Base-by-base conservation (phyloP, 2,329 filamentous ascomycete genomes). In the Verticillium alfalfae region DNA sequence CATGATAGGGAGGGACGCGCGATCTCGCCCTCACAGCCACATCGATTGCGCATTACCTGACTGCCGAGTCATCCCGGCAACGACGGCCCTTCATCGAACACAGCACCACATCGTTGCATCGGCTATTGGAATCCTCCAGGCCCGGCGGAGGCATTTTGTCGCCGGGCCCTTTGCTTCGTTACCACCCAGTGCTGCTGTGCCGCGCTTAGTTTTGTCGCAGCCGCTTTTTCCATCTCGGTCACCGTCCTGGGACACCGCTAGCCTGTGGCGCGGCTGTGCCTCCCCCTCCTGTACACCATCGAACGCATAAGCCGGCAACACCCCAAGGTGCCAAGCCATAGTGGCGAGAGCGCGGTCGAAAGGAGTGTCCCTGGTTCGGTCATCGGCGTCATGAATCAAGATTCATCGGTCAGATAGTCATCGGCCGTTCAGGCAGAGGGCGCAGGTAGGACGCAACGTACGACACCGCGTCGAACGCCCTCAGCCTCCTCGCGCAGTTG, bases 391-490 rank as follows among this genome's bases (percentile, higher is more conserved):
- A 41, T 6, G 39, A 41, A 15, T n/a, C 16, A 12, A 15, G 6
- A 6, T 12, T 3, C 16, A 41, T 41, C 16, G 15, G 16, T 41
- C 13, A 15, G 39, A 6, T 41, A 6, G 12, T 6, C 39, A 49
- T 49, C 9, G 9, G 5, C n/a, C 36, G 36, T 41, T 31, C 56
- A 41, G 9, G 34, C 26, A 15, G 18, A n/a, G 34, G 18, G 13
- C 34, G 45, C 3, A 3, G 45, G 66, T 52, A 85, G 70, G 39
- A 70, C 67, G 63, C 83, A 86, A 54, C 76, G 76, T 36, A 89
- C 84, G 4, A 89, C 85, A 26, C 84, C 85, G 39, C 86, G 80
- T 59, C 84, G 80, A 9, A 89, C 86, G 1, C 86, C 86, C 56
- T 85, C 82, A 0, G 78, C 77, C 70, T 88, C 86, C 68, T 88